Evolutionary conservation across 805 yeast species (phyloP).

Genomic region (Deakozyma indianensis): DNA sequence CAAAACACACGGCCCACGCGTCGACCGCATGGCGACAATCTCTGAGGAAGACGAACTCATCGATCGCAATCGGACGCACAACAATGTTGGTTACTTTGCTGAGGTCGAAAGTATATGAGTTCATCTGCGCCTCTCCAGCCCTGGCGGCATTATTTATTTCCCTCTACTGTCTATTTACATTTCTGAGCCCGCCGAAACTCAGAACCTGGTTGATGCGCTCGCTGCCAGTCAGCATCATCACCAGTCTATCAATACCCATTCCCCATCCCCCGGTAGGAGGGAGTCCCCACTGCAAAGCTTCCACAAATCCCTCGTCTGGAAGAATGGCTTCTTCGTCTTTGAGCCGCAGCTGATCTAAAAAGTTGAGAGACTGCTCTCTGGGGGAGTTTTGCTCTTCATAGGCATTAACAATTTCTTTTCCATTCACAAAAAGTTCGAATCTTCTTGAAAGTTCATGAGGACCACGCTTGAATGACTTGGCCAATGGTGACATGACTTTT

Average conservation of each 20-base stretch:
- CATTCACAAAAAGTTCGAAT: constrained; percentile 72
- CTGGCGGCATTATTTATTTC: neutral
- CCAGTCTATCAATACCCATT: constrained; percentile 77
- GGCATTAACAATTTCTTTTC: constrained; percentile 77
- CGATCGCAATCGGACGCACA: too few relatives aligned
- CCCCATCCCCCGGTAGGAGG: constrained; percentile 99
- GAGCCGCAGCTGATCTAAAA: constrained; percentile 37
- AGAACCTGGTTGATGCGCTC: constrained; percentile 62
- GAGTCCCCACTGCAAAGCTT: constrained; percentile 78
- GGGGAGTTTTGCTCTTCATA: constrained; percentile 96
- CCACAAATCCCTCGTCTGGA: constrained; percentile 60
- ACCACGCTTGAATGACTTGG: constrained; percentile 33
- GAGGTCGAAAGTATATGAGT: neutral
- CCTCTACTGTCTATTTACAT: constrained; percentile 45
- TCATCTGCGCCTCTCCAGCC: too few relatives aligned
- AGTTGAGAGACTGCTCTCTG: constrained; percentile 47
- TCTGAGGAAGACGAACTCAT: too few relatives aligned
- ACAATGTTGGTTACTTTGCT: neutral
- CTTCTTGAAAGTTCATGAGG: constrained; percentile 38
- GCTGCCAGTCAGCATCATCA: constrained; percentile 58
- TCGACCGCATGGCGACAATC: too few relatives aligned
- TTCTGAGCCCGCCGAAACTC: constrained; percentile 59
- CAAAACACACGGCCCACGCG: too few relatives aligned
- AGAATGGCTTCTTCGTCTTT: constrained; percentile 46
- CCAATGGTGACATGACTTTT: constrained; percentile 69